Conservation (phyloP, 306 rosid species). For the Vicia faba region DNA sequence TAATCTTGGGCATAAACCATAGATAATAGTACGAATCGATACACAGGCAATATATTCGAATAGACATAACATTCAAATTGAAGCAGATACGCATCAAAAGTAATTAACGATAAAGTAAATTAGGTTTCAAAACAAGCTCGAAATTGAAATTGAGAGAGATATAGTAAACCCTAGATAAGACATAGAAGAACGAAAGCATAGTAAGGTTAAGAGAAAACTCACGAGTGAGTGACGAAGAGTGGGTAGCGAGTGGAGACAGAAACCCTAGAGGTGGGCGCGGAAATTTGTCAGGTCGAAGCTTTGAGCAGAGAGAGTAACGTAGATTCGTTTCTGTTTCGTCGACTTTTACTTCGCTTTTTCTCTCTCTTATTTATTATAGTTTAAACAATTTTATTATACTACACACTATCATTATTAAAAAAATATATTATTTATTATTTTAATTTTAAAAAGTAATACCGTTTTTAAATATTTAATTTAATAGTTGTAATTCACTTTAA, state of each 20-base stretch:
- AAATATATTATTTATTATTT: too few species aligned
- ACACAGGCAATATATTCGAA: background rate
- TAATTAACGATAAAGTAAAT: background rate
- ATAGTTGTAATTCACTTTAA: too few species aligned
- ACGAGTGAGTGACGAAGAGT: conserved; percentile 19
- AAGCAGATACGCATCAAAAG: background rate
- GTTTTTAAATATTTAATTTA: too few species aligned
- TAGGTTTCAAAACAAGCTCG: conserved; percentile 11
- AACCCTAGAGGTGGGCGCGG: conserved; percentile 36
- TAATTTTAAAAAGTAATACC: too few species aligned
- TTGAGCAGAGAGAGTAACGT: background rate
- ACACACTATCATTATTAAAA: too few species aligned
- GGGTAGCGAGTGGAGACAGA: conserved; percentile 24
- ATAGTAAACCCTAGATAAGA: conserved; percentile 29
- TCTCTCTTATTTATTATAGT: too few species aligned
- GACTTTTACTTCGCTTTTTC: background rate
- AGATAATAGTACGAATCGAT: background rate
- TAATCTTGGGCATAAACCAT: conserved; percentile 25
- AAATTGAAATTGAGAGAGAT: conserved; percentile 7
- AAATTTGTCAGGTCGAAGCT: conserved; percentile 17
- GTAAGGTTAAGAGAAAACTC: conserved; percentile 36
- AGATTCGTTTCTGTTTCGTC: background rate
- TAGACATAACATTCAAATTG: conserved; percentile 15
- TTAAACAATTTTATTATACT: too few species aligned
- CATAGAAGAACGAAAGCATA: too few species aligned